phyloP scores from a whole-genome alignment of 495 filamentous ascomycete genomes.

The Tuber brumale region DNA sequence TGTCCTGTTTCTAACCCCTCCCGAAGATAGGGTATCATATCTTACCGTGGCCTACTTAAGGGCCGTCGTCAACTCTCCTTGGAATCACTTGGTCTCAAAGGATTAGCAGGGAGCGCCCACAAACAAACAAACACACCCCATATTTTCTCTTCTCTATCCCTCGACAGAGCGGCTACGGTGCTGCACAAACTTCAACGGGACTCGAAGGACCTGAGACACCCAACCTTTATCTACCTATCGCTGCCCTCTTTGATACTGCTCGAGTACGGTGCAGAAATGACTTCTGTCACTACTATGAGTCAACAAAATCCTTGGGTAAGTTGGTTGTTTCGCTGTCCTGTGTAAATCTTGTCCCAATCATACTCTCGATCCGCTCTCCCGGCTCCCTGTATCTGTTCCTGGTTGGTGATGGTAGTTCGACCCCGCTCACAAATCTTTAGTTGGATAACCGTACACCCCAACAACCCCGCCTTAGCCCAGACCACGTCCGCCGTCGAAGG shows the following conservation, averaged over 20 bases:
- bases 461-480: constrained; percentile 8
- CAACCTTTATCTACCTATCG: not conserved
- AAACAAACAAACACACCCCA: not conserved
- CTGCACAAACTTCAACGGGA: not conserved
- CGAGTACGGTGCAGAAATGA: not conserved
- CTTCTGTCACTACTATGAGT: constrained; percentile 8
- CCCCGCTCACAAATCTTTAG: constrained; percentile 17
- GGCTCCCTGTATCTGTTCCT: not conserved
- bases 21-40: not conserved
- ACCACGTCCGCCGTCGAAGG: constrained; percentile 16
- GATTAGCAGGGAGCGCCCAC: not conserved
- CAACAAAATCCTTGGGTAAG: constrained; percentile 25
- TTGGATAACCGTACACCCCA: constrained; percentile 10
- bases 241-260: not conserved
- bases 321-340: constrained; percentile 9
- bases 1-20: not conserved
- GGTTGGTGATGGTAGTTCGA: not conserved
- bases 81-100: not conserved
- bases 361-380: not conserved
- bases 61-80: not conserved
- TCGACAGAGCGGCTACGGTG: not conserved
- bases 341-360: constrained; percentile 12
- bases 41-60: not conserved
- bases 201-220: not conserved
- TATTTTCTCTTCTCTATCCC: not conserved